Percentiles rank a stretch among this genome's conserved stretches.
These are phyloP conservation scores for Pseudotsuga menziesii DNA, from an alignment of 75 land plant genomes.

Conservation along the genomic window DNA sequence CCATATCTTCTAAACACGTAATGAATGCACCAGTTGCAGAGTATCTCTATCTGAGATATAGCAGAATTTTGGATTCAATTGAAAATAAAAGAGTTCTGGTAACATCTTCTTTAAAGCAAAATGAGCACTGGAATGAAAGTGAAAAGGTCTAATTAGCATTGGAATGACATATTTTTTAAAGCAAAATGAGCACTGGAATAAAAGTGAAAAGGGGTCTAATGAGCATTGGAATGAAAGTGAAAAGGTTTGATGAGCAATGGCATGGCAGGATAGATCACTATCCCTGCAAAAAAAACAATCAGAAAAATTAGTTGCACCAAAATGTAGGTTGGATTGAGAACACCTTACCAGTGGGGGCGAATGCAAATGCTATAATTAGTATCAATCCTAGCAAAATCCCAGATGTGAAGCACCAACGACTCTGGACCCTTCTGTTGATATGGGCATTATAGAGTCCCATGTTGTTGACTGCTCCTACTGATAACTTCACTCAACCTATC, in stretches of 20 bases:
- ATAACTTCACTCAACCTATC: no score
- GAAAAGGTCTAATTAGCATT: no score
- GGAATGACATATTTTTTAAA: not conserved
- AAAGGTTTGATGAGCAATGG: no score
- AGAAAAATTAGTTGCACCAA: no score
- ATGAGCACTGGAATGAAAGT: no score
- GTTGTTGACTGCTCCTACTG: not conserved
- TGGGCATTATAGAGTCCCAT: not conserved
- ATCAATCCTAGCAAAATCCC: not conserved
- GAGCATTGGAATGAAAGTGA: no score
- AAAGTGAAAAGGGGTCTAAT: no score
- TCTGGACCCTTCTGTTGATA: not conserved
- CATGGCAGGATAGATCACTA: no score
- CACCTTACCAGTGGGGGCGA: not conserved
- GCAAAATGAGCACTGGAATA: not conserved
- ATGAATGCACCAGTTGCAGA: not conserved
- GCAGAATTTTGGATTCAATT: constrained; percentile 10
- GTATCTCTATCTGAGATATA: not conserved
- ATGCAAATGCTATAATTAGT: constrained; percentile 4
- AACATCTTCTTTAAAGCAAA: not conserved
- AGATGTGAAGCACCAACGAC: constrained; percentile 2
- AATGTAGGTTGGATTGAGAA: no score
- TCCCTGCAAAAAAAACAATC: no score
- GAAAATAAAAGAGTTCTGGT: not conserved
- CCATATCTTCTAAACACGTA: not conserved